A percentile compares a stretch with the other conserved stretches of the same genome.
phyloP scores from a whole-genome alignment of 306 rosid genomes.

The Alnus glutinosa region DNA sequence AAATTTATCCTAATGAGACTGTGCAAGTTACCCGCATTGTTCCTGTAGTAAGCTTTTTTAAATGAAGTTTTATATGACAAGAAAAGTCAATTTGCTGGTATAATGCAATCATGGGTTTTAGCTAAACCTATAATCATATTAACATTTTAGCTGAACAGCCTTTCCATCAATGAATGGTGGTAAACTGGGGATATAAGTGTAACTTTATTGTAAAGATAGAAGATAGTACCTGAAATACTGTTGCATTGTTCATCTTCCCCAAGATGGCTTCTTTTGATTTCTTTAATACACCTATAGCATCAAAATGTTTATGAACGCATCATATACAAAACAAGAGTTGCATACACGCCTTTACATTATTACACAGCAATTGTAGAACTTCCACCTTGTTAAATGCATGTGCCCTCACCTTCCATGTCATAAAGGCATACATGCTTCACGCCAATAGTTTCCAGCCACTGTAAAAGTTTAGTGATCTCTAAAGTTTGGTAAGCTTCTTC shows the following conservation, averaged over 20 bases:
- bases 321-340: not conserved
- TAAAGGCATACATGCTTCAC: constrained; percentile 72
- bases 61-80: not conserved
- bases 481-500: constrained; percentile 68
- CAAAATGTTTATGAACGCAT: constrained; percentile 22
- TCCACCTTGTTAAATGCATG: constrained; percentile 17
- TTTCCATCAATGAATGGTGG: not conserved
- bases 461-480: constrained; percentile 61
- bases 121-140: not conserved
- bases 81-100: not conserved
- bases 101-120: not conserved
- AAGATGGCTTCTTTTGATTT: constrained; percentile 60
- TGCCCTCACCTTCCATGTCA: constrained; percentile 70
- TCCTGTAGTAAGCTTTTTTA: not conserved
- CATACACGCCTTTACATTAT: constrained; percentile 1
- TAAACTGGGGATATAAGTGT: not conserved
- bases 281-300: constrained; percentile 67
- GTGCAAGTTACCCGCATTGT: not conserved
- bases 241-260: constrained; percentile 47
- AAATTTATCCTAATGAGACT: not conserved
- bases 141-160: not conserved
- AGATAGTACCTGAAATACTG: constrained; percentile 49
- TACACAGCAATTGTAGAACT: constrained; percentile 19
- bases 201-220: not conserved
- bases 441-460: constrained; percentile 72